These are phyloP conservation scores for Colletotrichum scovillei DNA, from an alignment of 2,329 filamentous ascomycete genomes.

Conservation along the genomic window DNA sequence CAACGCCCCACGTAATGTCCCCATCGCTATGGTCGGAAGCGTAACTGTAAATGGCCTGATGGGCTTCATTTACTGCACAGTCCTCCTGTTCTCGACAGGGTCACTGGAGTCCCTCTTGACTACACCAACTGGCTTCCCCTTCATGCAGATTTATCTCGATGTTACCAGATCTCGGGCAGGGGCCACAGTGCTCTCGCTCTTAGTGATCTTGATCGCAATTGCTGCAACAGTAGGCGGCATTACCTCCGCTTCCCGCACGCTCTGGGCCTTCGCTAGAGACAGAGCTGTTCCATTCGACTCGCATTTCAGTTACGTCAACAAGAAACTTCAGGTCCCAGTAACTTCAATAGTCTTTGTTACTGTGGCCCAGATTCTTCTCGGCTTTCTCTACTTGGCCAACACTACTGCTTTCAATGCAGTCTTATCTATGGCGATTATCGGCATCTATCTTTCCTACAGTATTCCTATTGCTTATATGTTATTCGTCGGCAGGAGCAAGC, in stretches of 20 bases:
- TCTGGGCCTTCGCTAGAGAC: constrained; percentile 53
- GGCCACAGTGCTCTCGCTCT: constrained; percentile 43
- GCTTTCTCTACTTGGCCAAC: constrained; percentile 53
- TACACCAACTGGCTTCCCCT: constrained; percentile 55
- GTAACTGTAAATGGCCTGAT: constrained; percentile 56
- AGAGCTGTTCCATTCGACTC: constrained; percentile 47
- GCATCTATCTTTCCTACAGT: constrained; percentile 56
- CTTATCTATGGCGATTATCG: constrained; percentile 53
- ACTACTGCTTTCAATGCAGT: constrained; percentile 54
- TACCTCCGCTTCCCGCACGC: constrained; percentile 48
- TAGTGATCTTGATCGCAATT: constrained; percentile 41
- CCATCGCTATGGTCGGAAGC: constrained; percentile 47
- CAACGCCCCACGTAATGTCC: constrained; percentile 45
- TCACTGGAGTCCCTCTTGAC: constrained; percentile 49
- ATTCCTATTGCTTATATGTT: constrained; percentile 51
- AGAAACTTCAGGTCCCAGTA: constrained; percentile 47
- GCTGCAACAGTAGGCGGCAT: constrained; percentile 46
- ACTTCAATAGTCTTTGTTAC: constrained; percentile 40
- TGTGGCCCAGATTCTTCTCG: constrained; percentile 42
- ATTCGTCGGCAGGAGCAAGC: constrained; percentile 45
- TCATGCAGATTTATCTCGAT: constrained; percentile 53
- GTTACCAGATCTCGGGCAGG: constrained; percentile 41
- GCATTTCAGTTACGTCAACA: constrained; percentile 50
- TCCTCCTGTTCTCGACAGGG: constrained; percentile 56
- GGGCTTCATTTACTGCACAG: constrained; percentile 53